A percentile compares a stretch with the other conserved stretches of the same genome.
phyloP scores from a whole-genome alignment of 1,139 yeast species.

The Hansenula lynferdii region DNA sequence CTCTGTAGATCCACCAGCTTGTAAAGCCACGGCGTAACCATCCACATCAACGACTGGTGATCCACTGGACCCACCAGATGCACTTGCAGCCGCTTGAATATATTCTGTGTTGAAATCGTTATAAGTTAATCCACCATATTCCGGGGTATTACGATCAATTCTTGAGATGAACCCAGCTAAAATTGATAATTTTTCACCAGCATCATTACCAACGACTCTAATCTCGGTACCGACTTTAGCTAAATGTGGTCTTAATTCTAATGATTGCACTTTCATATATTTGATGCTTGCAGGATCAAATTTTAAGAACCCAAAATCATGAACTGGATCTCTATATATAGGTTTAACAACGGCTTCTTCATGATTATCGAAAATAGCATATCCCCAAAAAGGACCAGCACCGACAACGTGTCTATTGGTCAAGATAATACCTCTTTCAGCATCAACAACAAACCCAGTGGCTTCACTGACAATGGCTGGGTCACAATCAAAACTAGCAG shows the following conservation, averaged over 20 bases:
- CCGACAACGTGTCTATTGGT: constrained; percentile 96
- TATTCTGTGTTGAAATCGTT: constrained; percentile 95
- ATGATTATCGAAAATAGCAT: constrained; percentile 89
- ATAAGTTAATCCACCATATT: constrained; percentile 84
- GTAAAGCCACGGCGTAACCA: constrained; percentile 86
- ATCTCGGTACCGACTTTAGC: constrained; percentile 91
- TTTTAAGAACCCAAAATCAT: constrained; percentile 77
- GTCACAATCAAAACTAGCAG: constrained; percentile 85
- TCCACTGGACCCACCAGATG: constrained; percentile 95
- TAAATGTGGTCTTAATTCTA: constrained; percentile 70
- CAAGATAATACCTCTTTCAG: constrained; percentile 71
- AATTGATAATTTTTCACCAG: constrained; percentile 89
- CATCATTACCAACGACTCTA: constrained; percentile 93
- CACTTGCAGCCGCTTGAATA: constrained; percentile 94
- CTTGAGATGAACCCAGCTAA: constrained; percentile 87
- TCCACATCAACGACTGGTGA: constrained; percentile 89
- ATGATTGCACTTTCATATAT: constrained; percentile 65
- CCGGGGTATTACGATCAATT: constrained; percentile 92
- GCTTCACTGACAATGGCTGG: constrained; percentile 82
- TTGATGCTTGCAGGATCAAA: constrained; percentile 70
- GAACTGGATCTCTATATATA: constrained; percentile 79
- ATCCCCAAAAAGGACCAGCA: constrained; percentile 90
- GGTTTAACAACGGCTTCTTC: constrained; percentile 90
- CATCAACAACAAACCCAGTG: constrained; percentile 93
- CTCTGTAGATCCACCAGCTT: constrained; percentile 90